Conservation (phyloP, 129 eudicot species). For the Solidago caesia region DNA sequence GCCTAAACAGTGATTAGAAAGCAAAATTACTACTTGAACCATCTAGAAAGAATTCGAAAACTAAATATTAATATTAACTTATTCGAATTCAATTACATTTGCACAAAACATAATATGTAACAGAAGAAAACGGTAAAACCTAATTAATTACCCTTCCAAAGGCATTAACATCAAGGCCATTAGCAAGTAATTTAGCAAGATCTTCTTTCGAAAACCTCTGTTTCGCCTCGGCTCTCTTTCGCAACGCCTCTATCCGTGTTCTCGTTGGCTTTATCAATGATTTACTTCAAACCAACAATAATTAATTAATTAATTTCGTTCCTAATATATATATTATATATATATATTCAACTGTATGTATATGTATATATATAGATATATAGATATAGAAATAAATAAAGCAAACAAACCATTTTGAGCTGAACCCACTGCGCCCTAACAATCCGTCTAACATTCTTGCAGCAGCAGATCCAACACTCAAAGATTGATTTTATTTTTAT, state of each 20-base stretch:
- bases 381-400: neutral
- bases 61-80: neutral
- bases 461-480: conserved; percentile 35
- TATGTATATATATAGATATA: no score
- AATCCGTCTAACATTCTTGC: conserved; percentile 83
- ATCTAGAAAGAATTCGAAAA: neutral
- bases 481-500: conserved; percentile 14
- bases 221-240: conserved; percentile 77
- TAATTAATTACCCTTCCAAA: conserved; percentile 62
- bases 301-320: neutral
- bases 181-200: conserved; percentile 76
- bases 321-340: neutral
- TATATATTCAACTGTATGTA: neutral
- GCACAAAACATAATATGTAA: neutral
- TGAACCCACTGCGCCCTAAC: conserved; percentile 72
- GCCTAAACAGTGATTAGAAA: neutral
- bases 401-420: conserved; percentile 82
- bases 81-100: neutral
- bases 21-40: neutral
- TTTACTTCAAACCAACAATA: conserved; percentile 53
- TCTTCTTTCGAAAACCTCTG: conserved; percentile 87
- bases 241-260: conserved; percentile 64
- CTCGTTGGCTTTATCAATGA: conserved; percentile 72
- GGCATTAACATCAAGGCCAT: conserved; percentile 93
- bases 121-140: neutral